Base-by-base conservation (phyloP, 768 basidiomycete genomes). In the Boletus sensibilis region DNA sequence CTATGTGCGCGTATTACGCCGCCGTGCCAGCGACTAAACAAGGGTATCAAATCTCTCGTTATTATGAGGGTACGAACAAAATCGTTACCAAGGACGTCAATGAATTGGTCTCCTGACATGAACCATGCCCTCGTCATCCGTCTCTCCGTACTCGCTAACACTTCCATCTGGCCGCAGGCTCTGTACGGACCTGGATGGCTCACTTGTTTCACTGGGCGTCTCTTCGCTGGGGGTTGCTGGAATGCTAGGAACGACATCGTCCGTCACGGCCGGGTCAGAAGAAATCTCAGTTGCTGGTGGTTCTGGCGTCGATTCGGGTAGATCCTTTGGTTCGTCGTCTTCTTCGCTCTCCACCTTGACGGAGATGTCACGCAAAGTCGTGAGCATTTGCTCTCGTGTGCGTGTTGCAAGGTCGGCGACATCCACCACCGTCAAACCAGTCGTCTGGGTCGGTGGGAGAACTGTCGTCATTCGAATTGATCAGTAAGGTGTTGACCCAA, bases 81-180 rank as follows among this genome's bases (percentile, higher is more conserved):
- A 50, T 40, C 27, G 31, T 50, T 41, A 52, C 59, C 55, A 20
- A 50, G 14, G 34, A 47, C 23, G 42, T 66, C 59, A 72, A 49
- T 61, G 27, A 9, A 52, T 52, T 11, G 88, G 89, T 55, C 85
- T 79, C 39, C 84, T 86, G 49, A 92, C 84, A 29, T 92, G 68
- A 56, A 92, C 82, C 85, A 92, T 86, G 7, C 88, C 90, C 64
- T 92, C 90, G 55, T 93, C 90, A 67, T 93, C 90, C 38, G 90
- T 92, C 63, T 90, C 89, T 23, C 86, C 87, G 59, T 80, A 80
- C 66, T 86, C 86, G 60, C 86, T 90, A 62, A 85, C 81, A 58
- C 86, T 90, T 42, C 76, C 74, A 33, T 78, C 75, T 38, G 72
- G 74, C 27, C 70, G 74, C 50, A 78, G 73, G 59, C 71, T 77